Conservation (phyloP, 148 eudicot species). For the Diospyros lotus region DNA sequence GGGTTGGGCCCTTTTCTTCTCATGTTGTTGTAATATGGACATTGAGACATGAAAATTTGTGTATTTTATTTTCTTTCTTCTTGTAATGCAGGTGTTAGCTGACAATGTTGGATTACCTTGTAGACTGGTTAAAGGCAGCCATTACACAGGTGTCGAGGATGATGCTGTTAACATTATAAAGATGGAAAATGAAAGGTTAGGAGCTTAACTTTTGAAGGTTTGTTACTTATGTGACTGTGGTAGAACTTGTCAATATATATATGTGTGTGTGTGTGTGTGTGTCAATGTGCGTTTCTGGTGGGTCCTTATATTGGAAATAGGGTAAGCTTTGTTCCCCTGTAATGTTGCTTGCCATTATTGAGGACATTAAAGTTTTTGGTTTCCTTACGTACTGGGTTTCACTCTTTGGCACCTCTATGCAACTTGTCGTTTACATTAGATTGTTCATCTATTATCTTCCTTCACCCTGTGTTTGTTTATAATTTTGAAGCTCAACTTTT, state of each 20-base stretch:
- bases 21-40: background rate
- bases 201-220: background rate
- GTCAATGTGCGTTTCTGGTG: background rate
- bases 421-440: background rate
- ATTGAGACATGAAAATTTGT: background rate
- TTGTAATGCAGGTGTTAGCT: constrained; percentile 67
- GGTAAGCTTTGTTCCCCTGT: background rate
- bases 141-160: constrained; percentile 91
- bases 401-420: background rate
- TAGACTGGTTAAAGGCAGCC: constrained; percentile 91
- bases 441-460: background rate
- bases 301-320: background rate
- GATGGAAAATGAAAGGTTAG: constrained; percentile 71
- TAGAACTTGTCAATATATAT: background rate
- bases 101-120: constrained; percentile 87
- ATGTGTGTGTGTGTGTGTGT: too few species aligned
- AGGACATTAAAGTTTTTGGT: background rate
- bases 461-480: background rate
- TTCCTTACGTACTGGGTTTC: background rate
- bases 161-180: constrained; percentile 91
- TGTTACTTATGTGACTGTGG: background rate
- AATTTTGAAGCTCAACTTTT: background rate
- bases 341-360: background rate
- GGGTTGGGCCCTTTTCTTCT: background rate
- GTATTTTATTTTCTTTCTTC: constrained; percentile 12